These are phyloP conservation scores for Calocybe cyanea DNA, from an alignment of 768 basidiomycete species.

Conservation along the genomic window DNA sequence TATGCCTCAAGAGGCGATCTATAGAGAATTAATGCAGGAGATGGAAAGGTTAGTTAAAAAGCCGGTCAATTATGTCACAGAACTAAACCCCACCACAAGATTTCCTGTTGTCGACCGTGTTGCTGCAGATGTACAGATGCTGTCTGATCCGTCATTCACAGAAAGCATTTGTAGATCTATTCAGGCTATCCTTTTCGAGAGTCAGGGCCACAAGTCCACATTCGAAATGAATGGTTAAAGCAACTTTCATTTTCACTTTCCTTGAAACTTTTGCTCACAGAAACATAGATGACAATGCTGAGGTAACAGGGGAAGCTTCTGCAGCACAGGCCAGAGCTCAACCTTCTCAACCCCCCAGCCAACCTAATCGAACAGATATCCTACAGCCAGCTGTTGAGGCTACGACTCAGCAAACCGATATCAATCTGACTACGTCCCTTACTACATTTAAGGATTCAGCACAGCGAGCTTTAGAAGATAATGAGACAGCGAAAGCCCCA, in stretches of 20 bases:
- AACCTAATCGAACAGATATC: slow-evolving; percentile 3
- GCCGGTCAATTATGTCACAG: not conserved
- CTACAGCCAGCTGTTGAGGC: slow-evolving; percentile 8
- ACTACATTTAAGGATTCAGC: slow-evolving; percentile 11
- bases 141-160: slow-evolving; percentile 45
- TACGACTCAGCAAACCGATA: slow-evolving; percentile 5
- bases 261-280: slow-evolving; percentile 11
- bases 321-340: slow-evolving; percentile 9
- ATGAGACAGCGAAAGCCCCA: slow-evolving; percentile 8
- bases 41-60: slow-evolving; percentile 51
- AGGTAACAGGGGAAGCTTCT: slow-evolving; percentile 6
- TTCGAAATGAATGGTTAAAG: slow-evolving; percentile 14
- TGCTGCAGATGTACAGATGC: slow-evolving; percentile 42
- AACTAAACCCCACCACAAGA: slow-evolving; percentile 28
- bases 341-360: slow-evolving; percentile 7
- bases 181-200: slow-evolving; percentile 42
- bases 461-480: slow-evolving; percentile 7
- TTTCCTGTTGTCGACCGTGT: slow-evolving; percentile 68
- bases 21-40: slow-evolving; percentile 66
- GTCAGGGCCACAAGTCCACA: slow-evolving; percentile 23
- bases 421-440: slow-evolving; percentile 10
- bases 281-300: slow-evolving; percentile 13
- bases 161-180: slow-evolving; percentile 39
- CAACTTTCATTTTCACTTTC: slow-evolving; percentile 6
- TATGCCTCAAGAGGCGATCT: slow-evolving; percentile 47